Evolutionary conservation across 1,284 basidiomycete genomes (phyloP).

Genomic region (Apiotrichum siamense): DNA sequence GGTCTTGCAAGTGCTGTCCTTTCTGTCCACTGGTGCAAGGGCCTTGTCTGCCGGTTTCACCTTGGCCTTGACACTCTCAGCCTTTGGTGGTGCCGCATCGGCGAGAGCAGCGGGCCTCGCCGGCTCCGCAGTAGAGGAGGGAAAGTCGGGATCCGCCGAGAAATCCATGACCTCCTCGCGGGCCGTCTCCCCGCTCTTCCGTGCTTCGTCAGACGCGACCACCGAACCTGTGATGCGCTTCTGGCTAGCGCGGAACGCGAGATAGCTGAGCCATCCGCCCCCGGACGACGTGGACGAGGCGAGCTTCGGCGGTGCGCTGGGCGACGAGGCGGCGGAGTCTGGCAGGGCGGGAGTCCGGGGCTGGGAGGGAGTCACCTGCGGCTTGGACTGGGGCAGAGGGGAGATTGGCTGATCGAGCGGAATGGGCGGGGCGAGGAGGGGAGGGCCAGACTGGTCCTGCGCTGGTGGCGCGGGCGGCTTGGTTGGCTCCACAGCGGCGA

Average conservation of each 20-base stretch:
- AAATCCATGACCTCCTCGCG: constrained; percentile 43
- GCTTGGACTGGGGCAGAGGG: neutral
- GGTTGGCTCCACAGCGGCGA: no score
- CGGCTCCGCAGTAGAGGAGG: constrained; percentile 12
- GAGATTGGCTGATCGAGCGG: constrained; percentile 1
- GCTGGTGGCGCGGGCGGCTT: neutral
- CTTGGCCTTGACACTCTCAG: neutral
- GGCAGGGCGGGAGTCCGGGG: no score
- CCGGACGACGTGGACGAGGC: constrained; percentile 20
- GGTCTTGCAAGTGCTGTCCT: neutral
- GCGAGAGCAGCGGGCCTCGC: neutral
- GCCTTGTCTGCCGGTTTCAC: neutral
- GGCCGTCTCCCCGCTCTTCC: constrained; percentile 17
- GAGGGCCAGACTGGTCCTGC: no score
- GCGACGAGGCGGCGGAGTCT: neutral
- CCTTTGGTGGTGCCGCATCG: neutral
- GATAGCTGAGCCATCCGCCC: constrained; percentile 41
- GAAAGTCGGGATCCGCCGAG: constrained; percentile 40
- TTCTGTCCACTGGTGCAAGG: neutral
- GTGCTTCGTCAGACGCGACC: constrained; percentile 8
- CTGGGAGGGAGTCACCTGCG: no score
- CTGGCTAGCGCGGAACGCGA: constrained; percentile 36
- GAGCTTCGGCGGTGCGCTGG: neutral
- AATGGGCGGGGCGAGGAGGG: neutral
- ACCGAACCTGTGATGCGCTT: constrained; percentile 31